Base-by-base conservation (phyloP, 306 rosid genomes). In the Lupinus albus region DNA sequence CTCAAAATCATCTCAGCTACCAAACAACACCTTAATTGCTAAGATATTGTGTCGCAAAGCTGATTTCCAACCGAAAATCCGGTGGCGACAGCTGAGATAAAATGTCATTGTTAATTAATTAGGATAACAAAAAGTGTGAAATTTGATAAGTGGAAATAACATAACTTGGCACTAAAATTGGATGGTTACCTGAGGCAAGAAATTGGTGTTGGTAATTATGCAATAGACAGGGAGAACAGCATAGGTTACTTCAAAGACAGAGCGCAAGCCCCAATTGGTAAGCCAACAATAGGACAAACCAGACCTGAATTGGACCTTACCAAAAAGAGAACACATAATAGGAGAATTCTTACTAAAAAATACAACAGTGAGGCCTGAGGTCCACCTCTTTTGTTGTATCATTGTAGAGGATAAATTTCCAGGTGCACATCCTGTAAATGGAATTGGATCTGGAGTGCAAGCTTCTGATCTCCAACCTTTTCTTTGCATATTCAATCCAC, bases 371-470 rank as follows among this genome's bases (percentile, higher is more conserved):
- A 82, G 77, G 12, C 98, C 92, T 0, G 84, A 74, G 5, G 73
- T 78, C 95, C 88, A 88, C 72, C 96, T 89, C 67, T 87, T 92
- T 33, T 76, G 84, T 72, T 92, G 96, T 47, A 66, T 63, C 80
- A 86, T 52, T 28, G 87, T 42, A 12, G 68, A 11, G 36, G 87
- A 86, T 3, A 84, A 88, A 8, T 86, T 78, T 0, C 66, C 15
- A 0, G 95, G 95, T 4, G 85, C 84, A 38, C 84, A 78, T 0
- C 98, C 98, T 0, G 64, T 44, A 68, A 92, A 89, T 3, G 84
- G 88, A 0, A 54, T 77, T 20, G 83, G 88, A 44, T 79, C 74
- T 0, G 92, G 85, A 0, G 67, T 49, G 5, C 74, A 74, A 8
- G 53, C 0, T 6, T 71, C 83, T 1, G 97, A 86, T 69, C 75